Evolutionary conservation across 768 basidiomycete species (phyloP), one percentile per base, ranked within the genome.

Genomic region (Suillus placidus): DNA sequence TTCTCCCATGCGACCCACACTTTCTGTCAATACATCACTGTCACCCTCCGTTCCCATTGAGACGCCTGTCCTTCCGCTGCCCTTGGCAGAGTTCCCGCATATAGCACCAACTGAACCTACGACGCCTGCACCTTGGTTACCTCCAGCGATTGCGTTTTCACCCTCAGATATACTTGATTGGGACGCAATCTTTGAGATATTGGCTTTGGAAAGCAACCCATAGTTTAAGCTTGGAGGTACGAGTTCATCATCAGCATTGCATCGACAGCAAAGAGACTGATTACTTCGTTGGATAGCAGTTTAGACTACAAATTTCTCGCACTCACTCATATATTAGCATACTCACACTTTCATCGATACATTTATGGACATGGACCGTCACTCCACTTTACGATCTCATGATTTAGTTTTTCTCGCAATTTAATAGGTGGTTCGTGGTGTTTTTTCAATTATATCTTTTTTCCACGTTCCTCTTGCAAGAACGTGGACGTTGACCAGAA

Each of bases 121-220:
- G 0, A 45, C 32, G 26, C 64, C 54, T 2, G 62, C 58, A 12
- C 42, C 69, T 42, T 55, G 65, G 4, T 42, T 60, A 2, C 66
- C 68, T 38, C 62, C 68, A 30, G 38, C 54, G 14, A 9, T 60
- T 23, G 4, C 63, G 30, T 63, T 12, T 26, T 66, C 75, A 8
- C 69, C 73, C 0, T 65, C 67, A 45, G 67, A 72, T 37, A 70
- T 65, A 18, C 62, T 76, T 13, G 77, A 76, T 51, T 76, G 76
- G 76, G 77, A 76, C 54, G 62, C 38, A 18, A 76, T 76, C 66
- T 76, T 78, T 49, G 72, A 77, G n/a, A 35, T 72, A 30, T 56
- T 76, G 47, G 75, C 16, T n/a, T 61, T 64, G 40, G 26, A 60
- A 32, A 60, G 30, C 30, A 42, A 13, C 6, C 1, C 58, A 60